Evolutionary conservation across 169 alveolate genomes (phyloP).

Genomic region (Perkinsus marinus): DNA sequence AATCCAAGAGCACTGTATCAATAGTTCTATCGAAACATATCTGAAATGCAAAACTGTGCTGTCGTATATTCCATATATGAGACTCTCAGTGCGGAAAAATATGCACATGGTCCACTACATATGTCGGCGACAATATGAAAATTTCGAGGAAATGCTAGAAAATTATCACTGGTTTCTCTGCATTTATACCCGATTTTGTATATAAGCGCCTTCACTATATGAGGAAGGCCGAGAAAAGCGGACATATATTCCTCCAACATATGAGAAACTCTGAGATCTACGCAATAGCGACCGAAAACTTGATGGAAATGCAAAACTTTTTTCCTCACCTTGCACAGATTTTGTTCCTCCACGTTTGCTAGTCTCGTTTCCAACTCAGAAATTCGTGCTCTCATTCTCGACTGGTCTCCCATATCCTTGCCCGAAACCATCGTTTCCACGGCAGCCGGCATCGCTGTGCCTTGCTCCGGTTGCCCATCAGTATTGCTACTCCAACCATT

Average conservation of each 20-base stretch:
- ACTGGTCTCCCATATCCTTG: background rate
- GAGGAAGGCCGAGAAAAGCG: too few relatives aligned
- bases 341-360: background rate
- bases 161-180: too few relatives aligned
- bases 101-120: too few relatives aligned
- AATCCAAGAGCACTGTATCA: slow-evolving; percentile 47
- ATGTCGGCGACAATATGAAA: too few relatives aligned
- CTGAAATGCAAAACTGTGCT: too few relatives aligned
- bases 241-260: background rate
- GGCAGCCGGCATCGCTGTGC: background rate
- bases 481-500: background rate
- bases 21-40: slow-evolving; percentile 53
- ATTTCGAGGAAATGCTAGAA: too few relatives aligned
- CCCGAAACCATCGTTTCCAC: background rate
- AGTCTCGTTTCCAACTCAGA: background rate
- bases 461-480: background rate
- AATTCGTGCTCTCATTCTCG: background rate
- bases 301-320: background rate
- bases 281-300: background rate
- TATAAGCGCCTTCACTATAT: too few relatives aligned
- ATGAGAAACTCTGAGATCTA: background rate
- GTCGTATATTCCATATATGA: too few relatives aligned
- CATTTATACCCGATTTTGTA: too few relatives aligned
- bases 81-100: too few relatives aligned
- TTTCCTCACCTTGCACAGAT: background rate